phyloP scores from a whole-genome alignment of 2,329 filamentous ascomycete species.

The Xylariales sp. region DNA sequence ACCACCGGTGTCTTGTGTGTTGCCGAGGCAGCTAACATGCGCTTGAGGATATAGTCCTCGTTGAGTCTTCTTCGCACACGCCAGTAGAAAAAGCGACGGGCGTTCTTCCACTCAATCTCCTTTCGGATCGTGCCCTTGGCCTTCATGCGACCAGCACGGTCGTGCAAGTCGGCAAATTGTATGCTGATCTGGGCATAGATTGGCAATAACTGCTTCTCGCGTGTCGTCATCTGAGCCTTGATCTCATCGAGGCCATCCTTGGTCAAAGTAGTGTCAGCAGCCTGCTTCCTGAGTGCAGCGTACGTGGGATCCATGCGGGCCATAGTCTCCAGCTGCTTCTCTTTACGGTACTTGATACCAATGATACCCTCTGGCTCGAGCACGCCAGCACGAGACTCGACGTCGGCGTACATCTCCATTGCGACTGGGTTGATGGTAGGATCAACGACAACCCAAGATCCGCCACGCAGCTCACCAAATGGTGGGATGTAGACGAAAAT shows the following conservation, averaged over 20 bases:
- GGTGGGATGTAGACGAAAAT: slow-evolving; percentile 99
- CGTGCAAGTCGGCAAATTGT: slow-evolving; percentile 95
- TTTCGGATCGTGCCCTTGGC: slow-evolving; percentile 92
- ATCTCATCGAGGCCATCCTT: slow-evolving; percentile 72
- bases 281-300: slow-evolving; percentile 74
- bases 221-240: slow-evolving; percentile 77
- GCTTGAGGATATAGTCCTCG: slow-evolving; percentile 94
- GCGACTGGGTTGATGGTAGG: slow-evolving; percentile 93
- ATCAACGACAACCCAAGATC: slow-evolving; percentile 98
- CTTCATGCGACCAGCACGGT: slow-evolving; percentile 95
- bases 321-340: slow-evolving; percentile 98
- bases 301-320: slow-evolving; percentile 84
- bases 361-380: slow-evolving; percentile 97
- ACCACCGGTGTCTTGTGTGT: slow-evolving; percentile 28
- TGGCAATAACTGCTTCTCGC: slow-evolving; percentile 84
- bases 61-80: slow-evolving; percentile 93
- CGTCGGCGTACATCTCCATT: slow-evolving; percentile 99
- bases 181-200: slow-evolving; percentile 94
- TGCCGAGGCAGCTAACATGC: slow-evolving; percentile 55
- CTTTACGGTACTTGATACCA: slow-evolving; percentile 96
- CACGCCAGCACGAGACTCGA: slow-evolving; percentile 91
- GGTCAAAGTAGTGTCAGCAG: slow-evolving; percentile 61
- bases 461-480: slow-evolving; percentile 92
- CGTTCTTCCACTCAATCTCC: slow-evolving; percentile 77
- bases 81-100: slow-evolving; percentile 99